Base-by-base conservation (phyloP, 2,329 filamentous ascomycete species). In the Fusarium nisikadoi region DNA sequence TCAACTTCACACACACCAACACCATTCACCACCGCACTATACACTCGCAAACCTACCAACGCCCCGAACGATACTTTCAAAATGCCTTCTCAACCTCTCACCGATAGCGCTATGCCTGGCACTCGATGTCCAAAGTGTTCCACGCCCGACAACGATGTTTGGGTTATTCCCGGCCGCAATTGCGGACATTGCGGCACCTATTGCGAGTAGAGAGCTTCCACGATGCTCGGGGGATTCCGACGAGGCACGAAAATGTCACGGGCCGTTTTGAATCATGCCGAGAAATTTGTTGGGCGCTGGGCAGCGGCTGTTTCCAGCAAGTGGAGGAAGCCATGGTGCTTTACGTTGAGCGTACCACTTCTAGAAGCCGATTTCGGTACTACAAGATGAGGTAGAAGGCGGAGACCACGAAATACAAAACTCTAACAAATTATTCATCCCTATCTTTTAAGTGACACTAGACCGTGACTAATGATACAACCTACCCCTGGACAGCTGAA, bases 11-110 rank as follows among this genome's bases (percentile, higher is more conserved):
- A 25, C 23, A 23, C 27, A 3, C 20, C 7, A n/a, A n/a, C 10
- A 47, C 1, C 20, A 17, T 12, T 12, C 5, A 49, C 46, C 5
- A 31, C 27, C 9, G 23, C 7, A 23, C 3, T 11, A 5, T 8
- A 9, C 7, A 23, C 5, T 19, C 5, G 3, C 7, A 17, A 31
- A 23, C 20, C 3, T 5, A 6, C 5, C 31, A 9, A 8, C 4
- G 12, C 3, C 2, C 9, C 8, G 6, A 0, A 31, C 3, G 6
- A 1, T 14, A 17, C 8, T 14, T 13, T 31, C 2, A 23, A 13
- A 5, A 49, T 49, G 27, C 3, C 8, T 19, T 23, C 20, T 23
- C 14, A 23, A 9, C 5, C 20, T 23, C 46, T 31, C 0, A 7
- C 2, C 16, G 27, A 19, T 8, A 33, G 17, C 5, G 27, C 20